Conservation (phyloP, 2,329 filamentous ascomycete species). For the Aureobasidium sp. region DNA sequence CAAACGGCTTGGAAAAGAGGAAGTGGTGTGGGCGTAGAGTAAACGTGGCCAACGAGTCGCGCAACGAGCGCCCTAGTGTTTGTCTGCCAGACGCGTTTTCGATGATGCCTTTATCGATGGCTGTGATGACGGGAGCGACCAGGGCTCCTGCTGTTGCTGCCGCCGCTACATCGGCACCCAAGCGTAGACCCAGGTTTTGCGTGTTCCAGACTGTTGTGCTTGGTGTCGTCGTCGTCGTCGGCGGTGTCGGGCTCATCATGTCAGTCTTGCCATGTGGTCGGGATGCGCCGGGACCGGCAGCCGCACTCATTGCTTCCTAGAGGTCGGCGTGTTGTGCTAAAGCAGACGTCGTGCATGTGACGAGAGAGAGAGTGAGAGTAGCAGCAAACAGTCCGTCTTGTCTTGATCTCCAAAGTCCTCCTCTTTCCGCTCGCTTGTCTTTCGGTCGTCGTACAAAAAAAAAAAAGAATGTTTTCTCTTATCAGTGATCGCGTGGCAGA, state of each 20-base stretch:
- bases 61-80: slow-evolving; percentile 51
- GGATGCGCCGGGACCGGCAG: slow-evolving; percentile 19
- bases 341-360: not conserved
- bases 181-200: slow-evolving; percentile 55
- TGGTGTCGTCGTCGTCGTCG: slow-evolving; percentile 10
- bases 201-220: slow-evolving; percentile 56
- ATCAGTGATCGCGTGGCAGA: not conserved
- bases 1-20: slow-evolving; percentile 57
- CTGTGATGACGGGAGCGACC: slow-evolving; percentile 75
- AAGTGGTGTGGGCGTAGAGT: slow-evolving; percentile 52
- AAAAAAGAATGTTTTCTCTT: not conserved
- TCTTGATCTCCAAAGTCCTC: not conserved
- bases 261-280: not conserved
- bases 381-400: not conserved
- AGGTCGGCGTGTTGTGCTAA: slow-evolving; percentile 2
- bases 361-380: no score
- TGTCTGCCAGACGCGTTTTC: slow-evolving; percentile 67
- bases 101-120: slow-evolving; percentile 82
- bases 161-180: slow-evolving; percentile 59
- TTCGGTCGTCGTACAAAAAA: not conserved
- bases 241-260: not conserved
- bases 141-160: slow-evolving; percentile 64
- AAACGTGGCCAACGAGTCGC: slow-evolving; percentile 48
- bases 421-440: not conserved
- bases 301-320: slow-evolving; percentile 22